phyloP scores from a whole-genome alignment of 192 early-diverging fungal genomes.

The Entomortierella chlamydospora region DNA sequence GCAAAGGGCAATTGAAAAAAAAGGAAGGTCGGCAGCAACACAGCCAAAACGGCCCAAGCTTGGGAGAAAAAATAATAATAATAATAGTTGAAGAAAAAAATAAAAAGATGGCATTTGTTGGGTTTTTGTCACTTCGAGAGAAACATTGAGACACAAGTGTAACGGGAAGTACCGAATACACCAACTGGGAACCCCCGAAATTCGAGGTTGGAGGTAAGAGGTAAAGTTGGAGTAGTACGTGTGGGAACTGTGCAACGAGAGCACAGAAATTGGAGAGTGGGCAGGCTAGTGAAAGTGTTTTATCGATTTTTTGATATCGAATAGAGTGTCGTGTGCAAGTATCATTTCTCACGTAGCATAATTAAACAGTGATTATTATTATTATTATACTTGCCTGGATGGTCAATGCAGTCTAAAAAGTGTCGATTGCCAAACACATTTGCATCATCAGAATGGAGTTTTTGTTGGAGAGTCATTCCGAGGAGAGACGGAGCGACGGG shows the following conservation, averaged over 20 bases:
- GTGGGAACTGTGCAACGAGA: background rate
- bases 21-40: background rate
- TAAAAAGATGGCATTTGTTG: background rate
- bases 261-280: no score
- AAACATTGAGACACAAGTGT: background rate
- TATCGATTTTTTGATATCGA: no score
- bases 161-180: no score
- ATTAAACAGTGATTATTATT: no score
- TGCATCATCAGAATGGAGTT: background rate
- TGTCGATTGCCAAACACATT: background rate
- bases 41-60: background rate
- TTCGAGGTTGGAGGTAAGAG: background rate
- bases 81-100: background rate
- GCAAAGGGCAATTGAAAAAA: background rate
- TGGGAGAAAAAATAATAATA: background rate
- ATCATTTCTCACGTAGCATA: background rate
- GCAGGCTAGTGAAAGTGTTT: no score
- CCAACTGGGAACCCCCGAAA: background rate
- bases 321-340: background rate
- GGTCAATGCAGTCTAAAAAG: slow-evolving; percentile 49
- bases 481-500: background rate
- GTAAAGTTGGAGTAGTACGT: background rate
- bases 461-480: background rate
- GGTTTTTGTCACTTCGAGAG: background rate
- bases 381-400: slow-evolving; percentile 42